Base-by-base conservation (phyloP, 306 rosid genomes). In the Lupinus albus region DNA sequence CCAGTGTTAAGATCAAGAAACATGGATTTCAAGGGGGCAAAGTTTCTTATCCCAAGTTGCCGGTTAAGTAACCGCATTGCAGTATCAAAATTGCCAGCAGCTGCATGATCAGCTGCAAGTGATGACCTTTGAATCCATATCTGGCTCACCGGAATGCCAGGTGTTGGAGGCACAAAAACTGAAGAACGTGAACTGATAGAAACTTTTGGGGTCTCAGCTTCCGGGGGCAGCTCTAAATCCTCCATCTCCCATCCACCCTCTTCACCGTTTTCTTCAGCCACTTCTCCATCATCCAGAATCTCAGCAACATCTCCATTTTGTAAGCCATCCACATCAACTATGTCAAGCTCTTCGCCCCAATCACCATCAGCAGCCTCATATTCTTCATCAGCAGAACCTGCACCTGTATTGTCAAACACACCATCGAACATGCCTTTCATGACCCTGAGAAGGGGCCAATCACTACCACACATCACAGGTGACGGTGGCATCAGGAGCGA, bases 401-500 rank as follows among this genome's bases (percentile, higher is more conserved):
- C 68, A 35, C 78, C 85, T 45, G 75, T 61, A 63, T 62, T 85
- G 80, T 92, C 95, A 63, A 89, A 68, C 52, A 78, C 92, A n/a
- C 96, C 92, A 81, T 92, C 96, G 75, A 92, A 92, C 64, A 92
- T 81, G 72, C 96, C 95, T 53, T 70, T 85, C 84, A 75, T 80
- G 55, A 92, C 96, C 76, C 88, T 87, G 11, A 92, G 91, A 81
- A 87, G 96, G 16, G 98, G 98, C 98, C 98, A 92, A 84, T 92
- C 92, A 35, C 98, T 81, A 47, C 91, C 92, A 39, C 89, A 81
- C 76, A 87, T 81, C 64, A 89, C 74, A 0, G 98, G 98, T 6
- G 84, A 71, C 3, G 95, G 91, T 4, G 96, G 95, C 65, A 78
- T 84, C 84, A 92, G 45, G 48, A 84, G 88, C 67, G 83, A 62